Percentiles rank a stretch among this genome's conserved stretches.
Conservation (phyloP, 768 basidiomycete species). For the Cystofilobasidium capitatum region DNA sequence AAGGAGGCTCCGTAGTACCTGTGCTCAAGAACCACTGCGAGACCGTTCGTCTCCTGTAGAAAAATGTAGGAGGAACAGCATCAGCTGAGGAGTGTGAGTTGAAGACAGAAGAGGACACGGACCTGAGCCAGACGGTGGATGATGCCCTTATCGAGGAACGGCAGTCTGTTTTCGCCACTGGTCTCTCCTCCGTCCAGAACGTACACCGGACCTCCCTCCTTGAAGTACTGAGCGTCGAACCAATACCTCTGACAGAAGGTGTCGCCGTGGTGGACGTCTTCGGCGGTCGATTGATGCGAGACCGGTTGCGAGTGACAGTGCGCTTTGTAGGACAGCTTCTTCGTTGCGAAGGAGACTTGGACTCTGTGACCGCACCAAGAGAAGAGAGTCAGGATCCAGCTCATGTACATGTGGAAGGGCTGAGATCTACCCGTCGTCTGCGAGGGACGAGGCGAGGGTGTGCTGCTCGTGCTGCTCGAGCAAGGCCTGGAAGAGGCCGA, state of each 20-base stretch:
- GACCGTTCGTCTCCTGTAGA: slow-evolving; percentile 68
- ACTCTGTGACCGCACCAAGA: background rate
- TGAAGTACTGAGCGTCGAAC: slow-evolving; percentile 75
- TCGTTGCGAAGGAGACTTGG: background rate
- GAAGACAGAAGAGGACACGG: background rate
- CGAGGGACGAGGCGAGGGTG: background rate
- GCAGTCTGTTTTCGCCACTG: slow-evolving; percentile 50
- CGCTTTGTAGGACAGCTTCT: background rate
- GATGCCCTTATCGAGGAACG: slow-evolving; percentile 52
- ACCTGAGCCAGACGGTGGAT: slow-evolving; percentile 16
- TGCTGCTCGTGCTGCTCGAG: background rate
- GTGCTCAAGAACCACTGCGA: slow-evolving; percentile 86
- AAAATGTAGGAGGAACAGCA: too few species aligned
- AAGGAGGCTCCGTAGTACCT: slow-evolving; percentile 71
- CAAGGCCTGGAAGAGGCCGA: slow-evolving; percentile 7
- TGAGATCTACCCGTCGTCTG: background rate
- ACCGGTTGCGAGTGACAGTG: slow-evolving; percentile 24
- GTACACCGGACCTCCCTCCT: slow-evolving; percentile 67
- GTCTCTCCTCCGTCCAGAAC: slow-evolving; percentile 92
- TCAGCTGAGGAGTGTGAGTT: background rate
- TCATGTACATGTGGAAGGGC: background rate
- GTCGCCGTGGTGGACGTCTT: slow-evolving; percentile 36
- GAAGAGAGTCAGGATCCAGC: background rate
- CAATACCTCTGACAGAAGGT: slow-evolving; percentile 86
- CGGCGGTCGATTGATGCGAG: slow-evolving; percentile 10